These are phyloP conservation scores for Rosa hybrid DNA, from an alignment of 331 rosid genomes.

Conservation along the genomic window DNA sequence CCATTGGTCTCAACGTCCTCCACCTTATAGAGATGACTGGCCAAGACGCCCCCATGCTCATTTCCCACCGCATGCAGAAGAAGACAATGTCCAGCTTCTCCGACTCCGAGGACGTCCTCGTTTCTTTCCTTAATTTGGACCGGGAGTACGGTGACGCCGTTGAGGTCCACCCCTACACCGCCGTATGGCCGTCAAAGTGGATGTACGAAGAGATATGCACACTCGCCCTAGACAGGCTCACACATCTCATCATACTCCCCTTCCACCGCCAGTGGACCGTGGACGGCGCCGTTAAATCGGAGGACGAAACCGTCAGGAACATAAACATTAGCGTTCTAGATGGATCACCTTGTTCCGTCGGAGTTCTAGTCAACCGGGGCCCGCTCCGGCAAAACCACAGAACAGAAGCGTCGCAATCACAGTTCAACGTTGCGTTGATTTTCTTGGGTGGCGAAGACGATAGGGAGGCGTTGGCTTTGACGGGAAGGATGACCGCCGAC, in stretches of 20 bases:
- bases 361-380: slow-evolving; percentile 41
- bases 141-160: background rate
- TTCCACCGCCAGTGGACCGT: slow-evolving; percentile 55
- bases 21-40: slow-evolving; percentile 42
- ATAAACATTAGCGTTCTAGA: slow-evolving; percentile 45
- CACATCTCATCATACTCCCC: slow-evolving; percentile 32
- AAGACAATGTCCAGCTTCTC: background rate
- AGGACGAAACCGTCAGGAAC: slow-evolving; percentile 38
- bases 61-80: slow-evolving; percentile 25
- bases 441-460: slow-evolving; percentile 32
- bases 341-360: slow-evolving; percentile 60
- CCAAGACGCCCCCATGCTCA: slow-evolving; percentile 35
- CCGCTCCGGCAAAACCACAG: background rate
- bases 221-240: slow-evolving; percentile 19
- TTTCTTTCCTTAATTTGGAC: background rate
- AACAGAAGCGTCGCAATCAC: background rate
- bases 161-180: slow-evolving; percentile 28
- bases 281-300: slow-evolving; percentile 42
- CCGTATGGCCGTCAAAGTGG: slow-evolving; percentile 21
- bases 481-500: slow-evolving; percentile 5
- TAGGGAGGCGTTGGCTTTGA: slow-evolving; percentile 11
- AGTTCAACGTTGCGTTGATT: slow-evolving; percentile 22
- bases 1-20: slow-evolving; percentile 30
- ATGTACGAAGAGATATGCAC: slow-evolving; percentile 41
- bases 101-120: slow-evolving; percentile 9